Percentiles rank a stretch among this genome's conserved stretches.
These are phyloP conservation scores for Daldinia eschscholtzii DNA, from an alignment of 2,329 filamentous ascomycete genomes.

Conservation along the genomic window DNA sequence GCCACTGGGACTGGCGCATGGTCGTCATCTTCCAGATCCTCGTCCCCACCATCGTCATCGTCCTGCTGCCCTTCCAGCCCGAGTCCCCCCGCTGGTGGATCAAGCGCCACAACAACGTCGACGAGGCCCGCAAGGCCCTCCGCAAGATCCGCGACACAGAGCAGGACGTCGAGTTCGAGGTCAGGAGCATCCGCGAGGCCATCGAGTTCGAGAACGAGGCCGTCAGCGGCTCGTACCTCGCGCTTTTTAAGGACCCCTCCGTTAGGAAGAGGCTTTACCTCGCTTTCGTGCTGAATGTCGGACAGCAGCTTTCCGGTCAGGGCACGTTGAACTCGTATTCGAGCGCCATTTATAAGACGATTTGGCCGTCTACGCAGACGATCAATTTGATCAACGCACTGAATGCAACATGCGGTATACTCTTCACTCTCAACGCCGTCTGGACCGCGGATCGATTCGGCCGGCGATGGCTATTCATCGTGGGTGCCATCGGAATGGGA, in stretches of 20 bases:
- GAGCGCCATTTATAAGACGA: slow-evolving; percentile 79
- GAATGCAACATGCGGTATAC: slow-evolving; percentile 78
- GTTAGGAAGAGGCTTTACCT: slow-evolving; percentile 75
- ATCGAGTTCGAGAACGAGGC: slow-evolving; percentile 79
- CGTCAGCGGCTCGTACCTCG: slow-evolving; percentile 71
- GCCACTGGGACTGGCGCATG: slow-evolving; percentile 80
- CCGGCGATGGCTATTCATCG: slow-evolving; percentile 76
- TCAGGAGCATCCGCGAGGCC: slow-evolving; percentile 74
- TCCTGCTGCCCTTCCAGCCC: slow-evolving; percentile 73
- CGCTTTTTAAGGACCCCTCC: slow-evolving; percentile 77
- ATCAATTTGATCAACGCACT: slow-evolving; percentile 81
- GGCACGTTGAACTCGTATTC: slow-evolving; percentile 80
- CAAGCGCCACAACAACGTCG: slow-evolving; percentile 69
- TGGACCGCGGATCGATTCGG: slow-evolving; percentile 81
- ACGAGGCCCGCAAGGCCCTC: slow-evolving; percentile 70
- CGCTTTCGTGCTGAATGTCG: slow-evolving; percentile 75
- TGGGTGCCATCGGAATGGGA: slow-evolving; percentile 76
- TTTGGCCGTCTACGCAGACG: slow-evolving; percentile 69
- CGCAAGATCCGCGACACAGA: slow-evolving; percentile 72
- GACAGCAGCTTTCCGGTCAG: slow-evolving; percentile 79
- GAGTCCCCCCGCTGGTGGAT: slow-evolving; percentile 78
- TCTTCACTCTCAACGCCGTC: slow-evolving; percentile 79
- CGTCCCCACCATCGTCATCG: slow-evolving; percentile 72
- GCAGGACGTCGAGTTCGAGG: slow-evolving; percentile 75
- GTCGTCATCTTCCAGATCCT: slow-evolving; percentile 80